Evolutionary conservation across 306 rosid species (phyloP), one percentile per base, ranked within the genome.

Genomic region (Cyclanthera cordifolia): DNA sequence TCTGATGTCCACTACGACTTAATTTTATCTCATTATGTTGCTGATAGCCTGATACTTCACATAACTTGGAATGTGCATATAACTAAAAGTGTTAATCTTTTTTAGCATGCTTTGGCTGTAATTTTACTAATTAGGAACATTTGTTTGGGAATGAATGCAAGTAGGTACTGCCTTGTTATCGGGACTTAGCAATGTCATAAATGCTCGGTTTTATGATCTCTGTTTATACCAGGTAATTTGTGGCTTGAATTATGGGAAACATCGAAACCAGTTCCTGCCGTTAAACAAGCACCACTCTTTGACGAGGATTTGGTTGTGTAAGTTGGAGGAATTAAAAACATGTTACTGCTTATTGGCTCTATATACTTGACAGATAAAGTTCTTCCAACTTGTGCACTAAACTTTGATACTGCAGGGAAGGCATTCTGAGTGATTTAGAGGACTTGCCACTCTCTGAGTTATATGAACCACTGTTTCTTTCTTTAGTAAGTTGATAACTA

Each of bases 281-380:
- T 86, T 74, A 94, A 82, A 83, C 99, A 94, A 82, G 71, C 89
- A 65, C 97, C 99, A 70, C 94, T 94, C 60, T 94, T 87, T 78
- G 99, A 94, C 58, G 99, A 94, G 83, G 99, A 94, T 79, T 81
- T 94, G 78, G 97, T 95, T 54, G 99, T 86, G 99, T 94, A 80
- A 82, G 97, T 80, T 71, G 71, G 68, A 54, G 65, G 55, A 46
- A 3, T n/a, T 16, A 25, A 27, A 45, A 25, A 52, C 50, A 16
- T 1, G 17, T 50, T 52, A 20, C 6, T 69, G 32, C 11, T 28
- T 13, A 4, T 69, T 51, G 27, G 9, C 30, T 34, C 58, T 17
- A 32, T 69, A 47, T 51, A n/a, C n/a, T n/a, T n/a, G n/a, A n/a
- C n/a, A n/a, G n/a, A n/a, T n/a, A n/a, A n/a, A n/a, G n/a, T n/a